Base-by-base conservation (phyloP, 2,329 filamentous ascomycete genomes). In the Macrophomina phaseolina region DNA sequence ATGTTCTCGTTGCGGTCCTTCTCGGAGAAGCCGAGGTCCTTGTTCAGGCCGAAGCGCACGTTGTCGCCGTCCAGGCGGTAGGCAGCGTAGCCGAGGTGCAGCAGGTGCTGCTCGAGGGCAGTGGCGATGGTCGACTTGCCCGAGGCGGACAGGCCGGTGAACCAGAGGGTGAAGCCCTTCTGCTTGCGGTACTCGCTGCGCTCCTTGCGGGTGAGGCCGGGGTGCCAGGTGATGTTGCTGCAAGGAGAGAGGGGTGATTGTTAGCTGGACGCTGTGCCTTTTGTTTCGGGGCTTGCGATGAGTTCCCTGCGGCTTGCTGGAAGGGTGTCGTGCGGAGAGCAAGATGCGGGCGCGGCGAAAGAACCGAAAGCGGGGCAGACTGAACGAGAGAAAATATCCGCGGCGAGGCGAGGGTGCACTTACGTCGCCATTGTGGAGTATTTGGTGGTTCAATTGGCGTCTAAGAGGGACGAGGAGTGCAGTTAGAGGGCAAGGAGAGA, bases 11-110 rank as follows among this genome's bases (percentile, higher is more conserved):
- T 96, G 73, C 95, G 89, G 84, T 97, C 94, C 77, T 89, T 88
- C 77, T 97, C 94, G 70, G 89, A 91, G 85, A 98, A 99, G 16
- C 94, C 94, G 11, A 99, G 87, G 83, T 98, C 94, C 82, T 96
- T 97, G 88, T 98, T 99, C 72, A 99, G 86, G 16, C 95, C 95
- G 83, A 98, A 97, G 69, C 95, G 94, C 71, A 99, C 91, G 82
- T 99, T 99, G 87, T 99, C 95, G 75, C 94, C 95, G 81, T 99
- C 95, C 36, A 99, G 90, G 64, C 95, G 90, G 87, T 99, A 99
- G 68, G 94, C 91, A 66, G 90, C 84, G 62, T 95, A 84, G 51
- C 90, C 91, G 11, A 92, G 86, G 79, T 97, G 93, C 66, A 99
- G 88, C 40, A 99, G 90, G 80, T 97, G 93, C 84, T 97, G 94